Conservation (phyloP, 768 basidiomycete genomes). For the Butyriboletus loyo region DNA sequence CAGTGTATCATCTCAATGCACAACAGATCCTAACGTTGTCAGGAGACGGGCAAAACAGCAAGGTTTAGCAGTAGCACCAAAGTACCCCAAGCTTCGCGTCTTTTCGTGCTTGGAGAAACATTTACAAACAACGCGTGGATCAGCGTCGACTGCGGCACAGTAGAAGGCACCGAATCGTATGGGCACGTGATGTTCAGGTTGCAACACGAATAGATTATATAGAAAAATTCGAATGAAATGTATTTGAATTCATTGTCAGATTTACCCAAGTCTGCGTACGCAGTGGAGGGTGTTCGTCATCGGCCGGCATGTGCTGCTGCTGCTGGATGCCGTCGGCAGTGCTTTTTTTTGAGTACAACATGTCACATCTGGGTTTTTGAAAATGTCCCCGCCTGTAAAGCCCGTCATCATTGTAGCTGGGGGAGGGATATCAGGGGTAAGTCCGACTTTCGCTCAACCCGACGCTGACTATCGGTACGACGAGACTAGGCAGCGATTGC, state of each 20-base stretch:
- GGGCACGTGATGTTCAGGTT: too few relatives aligned
- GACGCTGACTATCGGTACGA: not conserved
- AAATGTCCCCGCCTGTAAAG: constrained; percentile 2
- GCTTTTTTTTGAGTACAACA: too few relatives aligned
- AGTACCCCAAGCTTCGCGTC: constrained; percentile 57
- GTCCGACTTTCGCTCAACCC: constrained; percentile 1
- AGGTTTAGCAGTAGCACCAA: constrained; percentile 51
- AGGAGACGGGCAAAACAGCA: constrained; percentile 55
- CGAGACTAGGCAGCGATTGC: constrained; percentile 17
- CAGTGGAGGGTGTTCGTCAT: too few relatives aligned
- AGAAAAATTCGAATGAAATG: too few relatives aligned
- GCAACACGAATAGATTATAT: not conserved
- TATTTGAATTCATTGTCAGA: too few relatives aligned
- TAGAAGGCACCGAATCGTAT: too few relatives aligned
- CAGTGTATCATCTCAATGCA: not conserved
- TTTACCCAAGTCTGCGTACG: too few relatives aligned
- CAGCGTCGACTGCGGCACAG: not conserved
- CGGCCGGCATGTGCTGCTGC: too few relatives aligned
- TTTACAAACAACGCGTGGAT: constrained; percentile 1
- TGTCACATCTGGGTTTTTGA: too few relatives aligned
- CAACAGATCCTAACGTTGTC: constrained; percentile 51
- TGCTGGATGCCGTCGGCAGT: too few relatives aligned
- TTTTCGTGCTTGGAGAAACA: constrained; percentile 60
- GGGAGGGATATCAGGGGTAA: constrained; percentile 27
- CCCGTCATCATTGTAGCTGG: constrained; percentile 27